phyloP scores from a whole-genome alignment of 257 asterid species.

The Ehretia macrophylla region DNA sequence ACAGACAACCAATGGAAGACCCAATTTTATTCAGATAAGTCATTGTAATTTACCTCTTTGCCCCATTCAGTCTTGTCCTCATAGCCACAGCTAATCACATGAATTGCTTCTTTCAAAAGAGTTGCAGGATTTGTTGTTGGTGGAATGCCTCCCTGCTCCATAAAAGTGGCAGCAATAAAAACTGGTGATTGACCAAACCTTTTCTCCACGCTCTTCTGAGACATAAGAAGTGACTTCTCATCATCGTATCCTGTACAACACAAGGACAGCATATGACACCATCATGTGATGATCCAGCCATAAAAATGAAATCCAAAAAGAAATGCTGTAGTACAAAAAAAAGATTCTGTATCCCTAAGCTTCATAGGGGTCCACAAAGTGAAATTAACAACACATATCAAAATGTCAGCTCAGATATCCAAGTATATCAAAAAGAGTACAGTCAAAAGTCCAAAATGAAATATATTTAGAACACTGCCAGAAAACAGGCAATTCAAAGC shows the following conservation, averaged over 20 bases:
- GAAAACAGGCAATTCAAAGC: no score
- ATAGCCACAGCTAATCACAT: conserved; percentile 93
- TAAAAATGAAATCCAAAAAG: background rate
- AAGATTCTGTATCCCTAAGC: no score
- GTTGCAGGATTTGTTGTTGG: conserved; percentile 73
- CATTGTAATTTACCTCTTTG: conserved; percentile 58
- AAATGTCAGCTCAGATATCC: no score
- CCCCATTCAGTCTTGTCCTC: conserved; percentile 99
- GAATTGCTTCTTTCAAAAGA: conserved; percentile 94
- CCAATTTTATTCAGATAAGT: background rate
- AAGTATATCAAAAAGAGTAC: no score
- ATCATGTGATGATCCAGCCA: background rate
- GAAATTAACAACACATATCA: no score
- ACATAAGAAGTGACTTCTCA: conserved; percentile 85
- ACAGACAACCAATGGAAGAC: background rate
- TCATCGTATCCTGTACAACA: conserved; percentile 73
- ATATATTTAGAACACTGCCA: no score
- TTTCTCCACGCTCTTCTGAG: conserved; percentile 91
- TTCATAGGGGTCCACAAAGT: no score
- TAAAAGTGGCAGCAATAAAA: conserved; percentile 86
- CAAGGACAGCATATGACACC: background rate
- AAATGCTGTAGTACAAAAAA: background rate
- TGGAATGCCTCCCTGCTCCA: conserved; percentile 93
- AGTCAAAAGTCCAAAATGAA: no score
- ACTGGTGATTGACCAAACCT: conserved; percentile 96